phyloP scores from a whole-genome alignment of 345 rosid species.

The Schrenkiella parvula region DNA sequence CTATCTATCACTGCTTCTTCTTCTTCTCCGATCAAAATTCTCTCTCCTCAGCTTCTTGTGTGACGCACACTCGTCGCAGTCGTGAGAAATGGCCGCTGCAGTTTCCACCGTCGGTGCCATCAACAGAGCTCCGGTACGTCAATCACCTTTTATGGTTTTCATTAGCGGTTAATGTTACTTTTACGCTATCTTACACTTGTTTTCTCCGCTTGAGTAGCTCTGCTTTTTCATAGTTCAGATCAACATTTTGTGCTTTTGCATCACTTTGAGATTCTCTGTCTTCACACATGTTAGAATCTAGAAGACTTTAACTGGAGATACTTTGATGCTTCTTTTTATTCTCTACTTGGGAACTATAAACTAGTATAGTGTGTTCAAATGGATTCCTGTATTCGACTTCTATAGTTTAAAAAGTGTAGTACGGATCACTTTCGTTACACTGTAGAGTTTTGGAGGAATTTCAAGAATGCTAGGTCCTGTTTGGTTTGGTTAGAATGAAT shows the following conservation, averaged over 20 bases:
- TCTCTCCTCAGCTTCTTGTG: slow-evolving; percentile 19
- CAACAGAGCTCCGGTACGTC: slow-evolving; percentile 65
- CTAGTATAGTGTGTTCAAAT: background rate
- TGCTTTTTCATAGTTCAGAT: background rate
- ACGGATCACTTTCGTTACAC: background rate
- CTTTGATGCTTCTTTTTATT: slow-evolving; percentile 1
- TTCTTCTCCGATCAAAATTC: slow-evolving; percentile 14
- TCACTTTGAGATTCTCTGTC: slow-evolving; percentile 17
- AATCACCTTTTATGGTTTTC: background rate
- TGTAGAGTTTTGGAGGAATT: background rate
- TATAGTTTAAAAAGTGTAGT: background rate
- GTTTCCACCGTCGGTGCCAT: slow-evolving; percentile 74
- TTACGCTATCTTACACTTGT: background rate
- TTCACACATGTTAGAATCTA: slow-evolving; percentile 8
- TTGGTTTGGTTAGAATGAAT: background rate
- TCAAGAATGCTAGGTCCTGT: too few species aligned
- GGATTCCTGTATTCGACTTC: background rate
- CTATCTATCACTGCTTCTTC: slow-evolving; percentile 11
- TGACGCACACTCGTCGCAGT: slow-evolving; percentile 14
- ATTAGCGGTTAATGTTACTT: background rate
- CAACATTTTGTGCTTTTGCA: background rate
- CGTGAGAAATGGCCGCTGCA: slow-evolving; percentile 64
- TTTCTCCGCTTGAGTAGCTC: background rate
- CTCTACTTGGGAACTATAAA: background rate
- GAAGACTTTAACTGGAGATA: background rate